Evolutionary conservation across 2,329 filamentous ascomycete genomes (phyloP).

Genomic region (Apiospora pterosperma): DNA sequence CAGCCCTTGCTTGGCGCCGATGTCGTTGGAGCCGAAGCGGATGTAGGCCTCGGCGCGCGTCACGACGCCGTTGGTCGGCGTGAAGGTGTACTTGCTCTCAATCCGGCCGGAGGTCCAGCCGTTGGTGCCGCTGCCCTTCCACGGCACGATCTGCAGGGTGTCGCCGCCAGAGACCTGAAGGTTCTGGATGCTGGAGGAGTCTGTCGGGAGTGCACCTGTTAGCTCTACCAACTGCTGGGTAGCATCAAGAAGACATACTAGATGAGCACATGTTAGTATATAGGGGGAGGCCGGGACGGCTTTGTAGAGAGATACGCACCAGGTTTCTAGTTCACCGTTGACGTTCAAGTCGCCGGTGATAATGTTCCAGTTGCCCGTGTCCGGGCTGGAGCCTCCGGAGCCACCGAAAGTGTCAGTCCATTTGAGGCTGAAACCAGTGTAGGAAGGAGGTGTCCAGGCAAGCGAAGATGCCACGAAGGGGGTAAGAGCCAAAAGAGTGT

Average conservation of each 20-base stretch:
- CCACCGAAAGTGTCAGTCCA: constrained; percentile 33
- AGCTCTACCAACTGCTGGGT: neutral
- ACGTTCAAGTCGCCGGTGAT: constrained; percentile 27
- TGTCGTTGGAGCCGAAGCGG: constrained; percentile 38
- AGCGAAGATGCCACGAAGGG: neutral
- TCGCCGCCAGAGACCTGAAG: constrained; percentile 48
- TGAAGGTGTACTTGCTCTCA: constrained; percentile 45
- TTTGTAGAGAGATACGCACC: constrained; percentile 13
- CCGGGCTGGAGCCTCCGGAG: constrained; percentile 32
- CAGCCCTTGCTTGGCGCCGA: constrained; percentile 15
- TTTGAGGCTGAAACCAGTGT: neutral
- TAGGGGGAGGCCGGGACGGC: constrained; percentile 38
- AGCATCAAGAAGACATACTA: neutral
- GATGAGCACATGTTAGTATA: neutral
- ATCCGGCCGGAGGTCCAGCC: constrained; percentile 49
- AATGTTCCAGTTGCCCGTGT: constrained; percentile 41
- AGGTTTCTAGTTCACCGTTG: neutral
- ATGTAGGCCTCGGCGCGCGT: constrained; percentile 43
- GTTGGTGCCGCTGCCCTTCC: constrained; percentile 28
- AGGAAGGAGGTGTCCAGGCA: neutral
- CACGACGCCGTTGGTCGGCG: constrained; percentile 33
- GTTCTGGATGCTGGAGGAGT: constrained; percentile 33
- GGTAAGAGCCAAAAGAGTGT: neutral
- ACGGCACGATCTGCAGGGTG: constrained; percentile 47
- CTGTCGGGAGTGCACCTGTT: neutral